These are phyloP conservation scores for Xylariomycetidae sp. DNA, from an alignment of 2,329 filamentous ascomycete genomes.

Conservation along the genomic window DNA sequence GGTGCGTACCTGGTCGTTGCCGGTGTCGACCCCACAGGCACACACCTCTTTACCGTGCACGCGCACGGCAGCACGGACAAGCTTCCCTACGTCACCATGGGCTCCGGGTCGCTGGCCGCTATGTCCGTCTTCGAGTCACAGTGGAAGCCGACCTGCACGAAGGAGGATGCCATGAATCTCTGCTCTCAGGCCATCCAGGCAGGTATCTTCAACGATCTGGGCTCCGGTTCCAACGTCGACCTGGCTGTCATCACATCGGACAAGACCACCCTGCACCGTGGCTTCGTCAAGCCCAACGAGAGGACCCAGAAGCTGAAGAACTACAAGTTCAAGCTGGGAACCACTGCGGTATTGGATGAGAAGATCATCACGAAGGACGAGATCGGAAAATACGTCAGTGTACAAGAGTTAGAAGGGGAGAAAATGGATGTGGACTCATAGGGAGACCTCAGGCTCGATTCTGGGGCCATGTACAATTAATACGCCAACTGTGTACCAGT, in stretches of 20 bases:
- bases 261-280: slow-evolving; percentile 89
- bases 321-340: slow-evolving; percentile 85
- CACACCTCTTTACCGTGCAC: slow-evolving; percentile 95
- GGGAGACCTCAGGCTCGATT: too few relatives aligned
- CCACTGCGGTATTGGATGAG: slow-evolving; percentile 94
- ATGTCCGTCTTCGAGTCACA: slow-evolving; percentile 98
- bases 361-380: slow-evolving; percentile 94
- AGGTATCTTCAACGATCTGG: slow-evolving; percentile 98
- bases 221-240: slow-evolving; percentile 95
- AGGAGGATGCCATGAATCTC: slow-evolving; percentile 66
- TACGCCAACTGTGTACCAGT: too few relatives aligned
- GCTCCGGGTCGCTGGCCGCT: slow-evolving; percentile 88
- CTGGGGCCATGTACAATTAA: too few relatives aligned
- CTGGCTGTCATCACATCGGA: slow-evolving; percentile 92
- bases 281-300: slow-evolving; percentile 90
- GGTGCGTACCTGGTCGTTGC: slow-evolving; percentile 97
- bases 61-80: slow-evolving; percentile 98
- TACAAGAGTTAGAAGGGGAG: slow-evolving; percentile 76
- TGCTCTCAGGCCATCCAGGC: slow-evolving; percentile 77
- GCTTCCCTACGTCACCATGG: slow-evolving; percentile 99
- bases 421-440: slow-evolving; percentile 65
- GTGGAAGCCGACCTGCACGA: slow-evolving; percentile 76
- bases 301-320: slow-evolving; percentile 86
- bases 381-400: slow-evolving; percentile 87
- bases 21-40: slow-evolving; percentile 91